Conservation (phyloP, 345 rosid species). For the Populus alba region DNA sequence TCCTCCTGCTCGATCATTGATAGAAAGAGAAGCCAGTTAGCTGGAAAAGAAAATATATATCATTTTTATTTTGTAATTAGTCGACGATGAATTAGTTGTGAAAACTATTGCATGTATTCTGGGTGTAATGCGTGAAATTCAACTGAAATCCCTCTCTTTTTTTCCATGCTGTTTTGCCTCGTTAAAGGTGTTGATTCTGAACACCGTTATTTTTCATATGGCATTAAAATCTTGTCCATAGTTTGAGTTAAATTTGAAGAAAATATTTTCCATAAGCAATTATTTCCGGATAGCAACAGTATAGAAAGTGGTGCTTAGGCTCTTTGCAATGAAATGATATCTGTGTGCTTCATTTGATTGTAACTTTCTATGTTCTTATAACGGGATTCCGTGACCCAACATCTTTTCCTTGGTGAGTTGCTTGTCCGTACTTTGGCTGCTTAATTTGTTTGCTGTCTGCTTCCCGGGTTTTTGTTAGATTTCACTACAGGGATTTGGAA, state of each 20-base stretch:
- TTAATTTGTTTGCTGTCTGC: not conserved
- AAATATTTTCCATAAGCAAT: not conserved
- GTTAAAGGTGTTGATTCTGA: not conserved
- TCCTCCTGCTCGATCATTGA: conserved; percentile 60
- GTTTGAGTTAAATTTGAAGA: not conserved
- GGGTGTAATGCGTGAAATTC: not conserved
- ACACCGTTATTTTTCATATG: not conserved
- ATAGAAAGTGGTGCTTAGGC: not conserved
- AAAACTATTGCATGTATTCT: conserved; percentile 15
- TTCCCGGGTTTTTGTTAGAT: not conserved
- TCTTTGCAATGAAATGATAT: not conserved
- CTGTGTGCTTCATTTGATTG: not conserved
- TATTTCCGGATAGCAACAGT: not conserved
- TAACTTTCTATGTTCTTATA: not conserved
- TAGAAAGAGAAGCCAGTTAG: conserved; percentile 48
- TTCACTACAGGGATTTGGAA: not conserved
- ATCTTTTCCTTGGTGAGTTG: not conserved
- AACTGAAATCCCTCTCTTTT: not conserved
- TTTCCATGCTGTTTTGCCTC: not conserved
- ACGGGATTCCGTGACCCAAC: not conserved
- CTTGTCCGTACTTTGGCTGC: not conserved
- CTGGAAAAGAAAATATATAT: conserved; percentile 10
- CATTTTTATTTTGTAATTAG: not conserved
- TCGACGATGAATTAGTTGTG: not conserved
- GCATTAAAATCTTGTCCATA: not conserved